Conservation (phyloP, 139 green algal species). For the Tetraselmis chui region DNA sequence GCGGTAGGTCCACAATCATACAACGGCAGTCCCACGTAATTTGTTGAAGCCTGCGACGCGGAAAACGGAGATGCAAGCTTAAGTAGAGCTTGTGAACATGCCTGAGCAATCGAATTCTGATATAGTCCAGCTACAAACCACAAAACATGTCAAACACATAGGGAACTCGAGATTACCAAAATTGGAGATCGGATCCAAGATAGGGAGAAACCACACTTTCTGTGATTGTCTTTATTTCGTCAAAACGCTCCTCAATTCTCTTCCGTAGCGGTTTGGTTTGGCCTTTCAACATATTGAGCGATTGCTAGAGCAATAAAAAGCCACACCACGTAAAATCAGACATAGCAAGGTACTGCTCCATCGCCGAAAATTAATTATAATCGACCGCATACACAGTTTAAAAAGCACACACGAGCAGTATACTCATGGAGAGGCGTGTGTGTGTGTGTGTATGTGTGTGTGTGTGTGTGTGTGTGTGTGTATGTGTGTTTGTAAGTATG, state of each 20-base stretch:
- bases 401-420: too few species aligned
- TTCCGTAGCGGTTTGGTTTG: slow-evolving; percentile 50
- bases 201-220: slow-evolving; percentile 33
- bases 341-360: too few species aligned
- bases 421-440: too few species aligned
- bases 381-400: too few species aligned
- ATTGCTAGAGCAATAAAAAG: slow-evolving; percentile 35
- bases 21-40: slow-evolving; percentile 45
- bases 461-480: too few species aligned
- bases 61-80: neutral
- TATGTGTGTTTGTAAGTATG: too few species aligned
- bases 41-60: slow-evolving; percentile 36
- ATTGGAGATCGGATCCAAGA: slow-evolving; percentile 32
- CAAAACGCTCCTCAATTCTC: slow-evolving; percentile 45
- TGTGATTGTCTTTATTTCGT: slow-evolving; percentile 54
- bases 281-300: slow-evolving; percentile 51
- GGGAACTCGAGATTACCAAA: slow-evolving; percentile 24
- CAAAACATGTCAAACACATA: too few species aligned
- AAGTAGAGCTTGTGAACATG: too few species aligned
- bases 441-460: too few species aligned
- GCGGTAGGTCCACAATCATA: slow-evolving; percentile 35
- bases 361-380: too few species aligned
- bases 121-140: neutral
- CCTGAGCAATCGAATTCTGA: neutral
- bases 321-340: too few species aligned